These are phyloP conservation scores for Nakaseomyces sp. DNA, from an alignment of 1,139 yeast genomes.

Conservation along the genomic window DNA sequence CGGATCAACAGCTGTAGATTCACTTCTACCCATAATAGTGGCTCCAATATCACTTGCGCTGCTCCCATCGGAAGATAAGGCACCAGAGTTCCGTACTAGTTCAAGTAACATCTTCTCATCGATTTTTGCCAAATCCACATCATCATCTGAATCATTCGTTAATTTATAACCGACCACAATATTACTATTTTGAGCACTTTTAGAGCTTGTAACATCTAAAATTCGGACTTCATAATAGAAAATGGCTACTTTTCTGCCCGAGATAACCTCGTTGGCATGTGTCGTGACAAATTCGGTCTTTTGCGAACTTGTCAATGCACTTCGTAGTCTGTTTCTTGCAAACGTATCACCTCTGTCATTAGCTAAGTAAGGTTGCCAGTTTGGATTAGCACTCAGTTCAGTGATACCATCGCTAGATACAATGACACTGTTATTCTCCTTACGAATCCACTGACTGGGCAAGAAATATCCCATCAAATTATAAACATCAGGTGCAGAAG, in stretches of 20 bases:
- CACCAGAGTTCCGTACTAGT: constrained; percentile 6
- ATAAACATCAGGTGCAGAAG: constrained; percentile 18
- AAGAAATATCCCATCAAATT: constrained; percentile 28
- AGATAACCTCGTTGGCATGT: constrained; percentile 38
- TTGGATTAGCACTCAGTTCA: constrained; percentile 24
- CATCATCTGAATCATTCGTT: constrained; percentile 7
- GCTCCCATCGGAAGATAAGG: constrained; percentile 8
- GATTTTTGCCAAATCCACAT: constrained; percentile 2
- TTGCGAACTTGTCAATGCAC: constrained; percentile 18
- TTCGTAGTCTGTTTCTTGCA: constrained; percentile 18
- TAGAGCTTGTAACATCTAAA: constrained; percentile 29
- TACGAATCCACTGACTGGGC: constrained; percentile 34
- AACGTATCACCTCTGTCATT: constrained; percentile 22
- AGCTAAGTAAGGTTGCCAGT: constrained; percentile 32
- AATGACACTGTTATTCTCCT: constrained; percentile 27
- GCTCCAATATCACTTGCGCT: constrained; percentile 8
- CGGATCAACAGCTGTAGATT: constrained; percentile 10
- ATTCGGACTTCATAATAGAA: constrained; percentile 51
- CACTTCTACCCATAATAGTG: constrained; percentile 11
- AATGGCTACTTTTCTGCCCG: constrained; percentile 38
- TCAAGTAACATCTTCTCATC: constrained; percentile 4
- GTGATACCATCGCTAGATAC: constrained; percentile 29
- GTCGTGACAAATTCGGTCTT: constrained; percentile 33
- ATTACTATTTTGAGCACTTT: constrained; percentile 35
- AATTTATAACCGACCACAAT: constrained; percentile 37